A percentile compares a stretch with the other conserved stretches of the same genome.
These are phyloP conservation scores for Spatholobus suberectus DNA, from an alignment of 306 rosid genomes.

Conservation along the genomic window DNA sequence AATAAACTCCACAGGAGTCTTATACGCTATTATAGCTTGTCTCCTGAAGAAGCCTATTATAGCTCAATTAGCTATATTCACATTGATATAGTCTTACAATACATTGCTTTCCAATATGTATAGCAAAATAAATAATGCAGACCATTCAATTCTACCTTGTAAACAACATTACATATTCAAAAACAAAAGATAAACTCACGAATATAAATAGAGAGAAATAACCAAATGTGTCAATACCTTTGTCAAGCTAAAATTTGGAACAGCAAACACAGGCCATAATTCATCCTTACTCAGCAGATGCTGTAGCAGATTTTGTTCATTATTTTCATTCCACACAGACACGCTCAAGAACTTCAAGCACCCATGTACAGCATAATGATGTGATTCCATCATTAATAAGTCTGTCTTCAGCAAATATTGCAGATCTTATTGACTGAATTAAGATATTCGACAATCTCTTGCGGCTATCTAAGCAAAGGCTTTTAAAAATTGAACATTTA, in stretches of 20 bases:
- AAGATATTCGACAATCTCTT: slow-evolving; percentile 57
- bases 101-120: slow-evolving; percentile 17
- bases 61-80: slow-evolving; percentile 24
- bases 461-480: slow-evolving; percentile 54
- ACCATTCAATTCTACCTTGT: not conserved
- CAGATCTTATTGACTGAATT: slow-evolving; percentile 68
- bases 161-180: slow-evolving; percentile 29
- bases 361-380: slow-evolving; percentile 76
- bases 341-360: slow-evolving; percentile 69
- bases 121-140: slow-evolving; percentile 31
- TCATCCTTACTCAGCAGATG: slow-evolving; percentile 69
- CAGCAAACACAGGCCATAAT: slow-evolving; percentile 75
- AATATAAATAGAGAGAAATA: slow-evolving; percentile 37
- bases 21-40: slow-evolving; percentile 1
- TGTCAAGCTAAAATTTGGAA: slow-evolving; percentile 52
- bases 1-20: slow-evolving; percentile 1
- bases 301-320: slow-evolving; percentile 70
- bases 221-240: slow-evolving; percentile 50
- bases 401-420: slow-evolving; percentile 70
- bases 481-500: slow-evolving; percentile 62
- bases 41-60: slow-evolving; percentile 17
- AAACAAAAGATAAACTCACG: slow-evolving; percentile 19
- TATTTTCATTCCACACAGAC: slow-evolving; percentile 62
- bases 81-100: not conserved
- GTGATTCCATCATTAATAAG: slow-evolving; percentile 51